Base-by-base conservation (phyloP, 208 protist genomes). In the Phytomonas sp. region DNA sequence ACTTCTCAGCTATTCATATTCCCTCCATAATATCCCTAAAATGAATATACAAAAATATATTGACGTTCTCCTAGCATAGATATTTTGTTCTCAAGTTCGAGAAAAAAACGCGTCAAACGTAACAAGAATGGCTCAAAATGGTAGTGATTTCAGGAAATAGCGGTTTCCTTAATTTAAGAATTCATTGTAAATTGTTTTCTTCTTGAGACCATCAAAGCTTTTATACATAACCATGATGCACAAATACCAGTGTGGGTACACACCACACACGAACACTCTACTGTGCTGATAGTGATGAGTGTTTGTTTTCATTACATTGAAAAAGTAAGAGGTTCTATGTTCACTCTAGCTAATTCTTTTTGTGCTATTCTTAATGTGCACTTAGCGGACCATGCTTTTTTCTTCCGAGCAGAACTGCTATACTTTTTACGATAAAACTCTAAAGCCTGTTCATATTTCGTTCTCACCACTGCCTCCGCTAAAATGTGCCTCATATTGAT, bases 401-500 rank as follows among this genome's bases (percentile, higher is more conserved):
- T 26, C 15, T 46, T 46, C 15, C 11, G 40, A 8, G 40, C 2
- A 46, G 40, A 46, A 46, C 40, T 46, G 15, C 15, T 9, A 46
- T 8, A 46, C 8, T 56, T 26, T 56, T 56, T 5, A 56, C 46
- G 20, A 56, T 56, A 56, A 56, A 1, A 11, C 46, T 56, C 20
- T 56, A 56, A 56, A 26, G 46, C 20, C 17, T 56, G 46, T 26
- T 56, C 40, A 56, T 56, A 56, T 26, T 26, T 20, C 26, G 20
- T 56, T 56, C 46, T 20, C 6, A 17, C 8, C 2, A 56, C 46
- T 26, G 46, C 46, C 46, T 56, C 46, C 20, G 20, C 6, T 56
- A 56, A 56, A 26, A 56, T 56, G 46, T 56, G 23, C 46, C 26
- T 56, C 46, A 56, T 56, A 56, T 56, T 56, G 46, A 56, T 56